phyloP scores from a whole-genome alignment of 78 protist species.

The Dictyostelium firmibasis region DNA sequence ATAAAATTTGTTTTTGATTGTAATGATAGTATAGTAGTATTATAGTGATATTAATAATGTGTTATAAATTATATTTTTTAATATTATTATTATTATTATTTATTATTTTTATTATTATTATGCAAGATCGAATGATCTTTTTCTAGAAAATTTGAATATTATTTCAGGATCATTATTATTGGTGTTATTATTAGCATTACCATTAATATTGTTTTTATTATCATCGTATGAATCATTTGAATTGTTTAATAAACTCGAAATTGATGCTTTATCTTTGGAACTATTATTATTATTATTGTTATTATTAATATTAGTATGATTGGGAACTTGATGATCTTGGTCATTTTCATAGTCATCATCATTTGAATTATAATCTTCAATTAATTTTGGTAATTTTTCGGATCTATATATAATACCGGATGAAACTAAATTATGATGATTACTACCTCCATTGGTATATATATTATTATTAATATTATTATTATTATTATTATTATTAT shows the following conservation, averaged over 20 bases:
- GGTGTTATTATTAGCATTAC: not conserved
- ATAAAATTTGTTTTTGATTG: not conserved
- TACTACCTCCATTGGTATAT: not conserved
- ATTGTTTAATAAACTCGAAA: slow-evolving; percentile 8
- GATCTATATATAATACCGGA: not conserved
- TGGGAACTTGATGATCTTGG: not conserved
- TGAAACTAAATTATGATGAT: not conserved
- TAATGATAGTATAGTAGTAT: not conserved
- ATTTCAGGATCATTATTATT: not conserved
- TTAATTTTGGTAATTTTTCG: slow-evolving; percentile 15
- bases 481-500: not conserved
- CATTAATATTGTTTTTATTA: not conserved
- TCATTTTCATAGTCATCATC: not conserved
- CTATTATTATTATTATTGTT: not conserved
- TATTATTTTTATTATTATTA: not conserved
- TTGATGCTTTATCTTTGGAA: slow-evolving; percentile 10
- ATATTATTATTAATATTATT: not conserved
- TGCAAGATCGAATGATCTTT: slow-evolving; percentile 3
- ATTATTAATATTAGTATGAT: not conserved
- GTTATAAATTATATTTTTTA: too few relatives aligned
- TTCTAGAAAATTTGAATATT: slow-evolving; percentile 27
- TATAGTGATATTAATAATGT: not conserved
- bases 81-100: too few relatives aligned
- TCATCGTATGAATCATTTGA: not conserved
- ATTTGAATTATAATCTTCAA: not conserved